A percentile compares a stretch with the other conserved stretches of the same genome.
phyloP scores from a whole-genome alignment of 331 rosid species.

The Saraca asoca region DNA sequence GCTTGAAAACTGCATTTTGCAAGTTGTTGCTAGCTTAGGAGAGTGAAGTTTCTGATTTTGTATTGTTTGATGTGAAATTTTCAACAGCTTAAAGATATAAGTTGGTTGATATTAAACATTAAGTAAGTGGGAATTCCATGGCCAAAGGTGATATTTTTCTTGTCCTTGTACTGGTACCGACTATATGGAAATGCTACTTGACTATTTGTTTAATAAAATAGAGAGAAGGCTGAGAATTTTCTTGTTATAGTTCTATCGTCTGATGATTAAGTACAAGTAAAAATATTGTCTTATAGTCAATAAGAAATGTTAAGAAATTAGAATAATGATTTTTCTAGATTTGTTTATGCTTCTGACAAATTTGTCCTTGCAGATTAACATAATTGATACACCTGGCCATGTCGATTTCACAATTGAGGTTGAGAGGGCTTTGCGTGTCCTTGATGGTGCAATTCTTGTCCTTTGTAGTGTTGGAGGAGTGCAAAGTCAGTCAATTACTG shows the following conservation, averaged over 20 bases:
- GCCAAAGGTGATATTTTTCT: too few relatives aligned
- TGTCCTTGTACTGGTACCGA: slow-evolving; percentile 20
- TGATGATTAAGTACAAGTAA: background rate
- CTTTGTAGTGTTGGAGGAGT: slow-evolving; percentile 99
- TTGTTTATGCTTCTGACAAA: slow-evolving; percentile 20
- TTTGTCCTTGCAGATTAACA: slow-evolving; percentile 77
- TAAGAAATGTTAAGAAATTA: background rate
- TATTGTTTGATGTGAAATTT: background rate
- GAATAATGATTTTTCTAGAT: background rate
- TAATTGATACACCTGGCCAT: slow-evolving; percentile 96
- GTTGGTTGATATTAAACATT: background rate
- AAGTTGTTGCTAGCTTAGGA: background rate
- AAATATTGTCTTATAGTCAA: background rate
- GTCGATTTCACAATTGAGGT: slow-evolving; percentile 98
- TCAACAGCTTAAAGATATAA: background rate
- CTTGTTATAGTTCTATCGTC: background rate
- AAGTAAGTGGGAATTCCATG: too few relatives aligned
- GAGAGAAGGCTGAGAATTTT: too few relatives aligned
- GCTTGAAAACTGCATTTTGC: background rate
- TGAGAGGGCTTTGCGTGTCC: slow-evolving; percentile 96
- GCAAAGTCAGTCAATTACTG: slow-evolving; percentile 98
- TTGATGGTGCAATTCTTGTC: slow-evolving; percentile 98
- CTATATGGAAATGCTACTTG: too few relatives aligned
- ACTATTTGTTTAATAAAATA: too few relatives aligned
- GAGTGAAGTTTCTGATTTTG: background rate